Evolutionary conservation across 768 basidiomycete species (phyloP).

Genomic region (Kwoniella europaea): DNA sequence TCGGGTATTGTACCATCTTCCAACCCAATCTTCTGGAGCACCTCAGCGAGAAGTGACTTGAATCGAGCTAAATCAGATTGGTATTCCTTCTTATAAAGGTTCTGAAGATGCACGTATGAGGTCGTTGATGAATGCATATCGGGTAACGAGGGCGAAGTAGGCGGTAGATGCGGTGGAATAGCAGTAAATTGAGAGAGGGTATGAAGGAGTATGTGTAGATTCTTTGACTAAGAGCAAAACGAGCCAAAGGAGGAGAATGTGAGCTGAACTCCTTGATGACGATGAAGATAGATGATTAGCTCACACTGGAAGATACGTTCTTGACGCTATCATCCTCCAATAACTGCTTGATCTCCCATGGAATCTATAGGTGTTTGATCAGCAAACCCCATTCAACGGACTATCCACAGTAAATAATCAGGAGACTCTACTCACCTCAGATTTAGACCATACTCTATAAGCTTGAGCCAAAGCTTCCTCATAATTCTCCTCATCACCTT

Average conservation of each 20-base stretch:
- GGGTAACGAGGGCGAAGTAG: conserved; percentile 82
- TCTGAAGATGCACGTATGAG: conserved; percentile 82
- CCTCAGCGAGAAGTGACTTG: conserved; percentile 34
- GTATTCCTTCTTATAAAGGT: conserved; percentile 78
- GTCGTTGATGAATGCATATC: conserved; percentile 94
- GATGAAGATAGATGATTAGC: conserved; percentile 14
- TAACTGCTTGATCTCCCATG: conserved; percentile 69
- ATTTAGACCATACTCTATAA: conserved; percentile 75
- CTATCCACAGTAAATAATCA: too few relatives aligned
- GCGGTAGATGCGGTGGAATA: conserved; percentile 67
- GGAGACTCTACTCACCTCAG: conserved; percentile 62
- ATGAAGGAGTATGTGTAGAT: conserved; percentile 78
- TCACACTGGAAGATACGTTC: conserved; percentile 59
- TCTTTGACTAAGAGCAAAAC: conserved; percentile 61
- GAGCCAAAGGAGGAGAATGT: background rate
- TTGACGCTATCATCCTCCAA: conserved; percentile 68
- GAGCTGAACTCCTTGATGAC: background rate
- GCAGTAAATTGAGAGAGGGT: conserved; percentile 71
- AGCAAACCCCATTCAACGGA: too few relatives aligned
- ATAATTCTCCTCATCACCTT: conserved; percentile 93
- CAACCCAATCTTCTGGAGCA: conserved; percentile 46
- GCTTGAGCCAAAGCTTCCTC: conserved; percentile 91
- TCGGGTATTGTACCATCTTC: conserved; percentile 45
- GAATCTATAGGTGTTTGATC: too few relatives aligned
- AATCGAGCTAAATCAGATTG: conserved; percentile 53